Evolutionary conservation across 1,284 basidiomycete genomes (phyloP), one percentile per base, ranked within the genome.

Genomic region (Fistulinella staudtii): DNA sequence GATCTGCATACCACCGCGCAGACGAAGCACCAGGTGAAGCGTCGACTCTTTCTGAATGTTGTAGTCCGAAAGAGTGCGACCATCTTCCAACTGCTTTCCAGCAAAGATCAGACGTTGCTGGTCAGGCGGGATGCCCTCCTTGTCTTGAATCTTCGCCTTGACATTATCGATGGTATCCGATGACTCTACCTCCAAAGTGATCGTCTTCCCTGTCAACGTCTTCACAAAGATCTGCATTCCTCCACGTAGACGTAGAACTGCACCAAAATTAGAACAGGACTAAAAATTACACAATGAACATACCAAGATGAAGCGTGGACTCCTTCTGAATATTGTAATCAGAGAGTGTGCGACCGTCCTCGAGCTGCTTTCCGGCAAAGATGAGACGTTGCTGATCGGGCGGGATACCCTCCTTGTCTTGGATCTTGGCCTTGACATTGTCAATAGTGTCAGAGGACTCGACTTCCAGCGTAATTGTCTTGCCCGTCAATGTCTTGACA

Each of bases 381-480:
- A 92, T 86, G 48, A 74, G 79, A 67, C 80, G 89, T 70, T 75
- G 90, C 70, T 82, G 90, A 69, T 79, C 91, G 46, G 76, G 89
- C 65, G 82, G 90, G 42, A 83, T 85, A 50, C 85, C 85, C 60
- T 88, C 85, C 73, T 87, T 87, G 63, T 88, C 85, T 64, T 89
- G 85, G 47, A 89, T 89, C 76, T 88, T 88, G 46, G 83, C 77
- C 69, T 89, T 88, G 50, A 89, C 85, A 50, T 90, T 91, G 70
- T 92, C 89, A 56, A 93, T 91, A 20, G 90, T 92, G 71, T 93
- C 89, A 0, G 84, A 89, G 0, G 88, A 91, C 70, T 93, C 90
- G 9, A 93, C 89, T 69, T 93, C 90, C 24, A 93, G 74, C n/a
- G 91, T 93, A 68, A 95, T 94, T 11, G 91, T 94, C 80, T 94